Evolutionary conservation across 495 filamentous ascomycete species (phyloP), one percentile per base, ranked within the genome.

Genomic region (Penicillium robsamsonii): DNA sequence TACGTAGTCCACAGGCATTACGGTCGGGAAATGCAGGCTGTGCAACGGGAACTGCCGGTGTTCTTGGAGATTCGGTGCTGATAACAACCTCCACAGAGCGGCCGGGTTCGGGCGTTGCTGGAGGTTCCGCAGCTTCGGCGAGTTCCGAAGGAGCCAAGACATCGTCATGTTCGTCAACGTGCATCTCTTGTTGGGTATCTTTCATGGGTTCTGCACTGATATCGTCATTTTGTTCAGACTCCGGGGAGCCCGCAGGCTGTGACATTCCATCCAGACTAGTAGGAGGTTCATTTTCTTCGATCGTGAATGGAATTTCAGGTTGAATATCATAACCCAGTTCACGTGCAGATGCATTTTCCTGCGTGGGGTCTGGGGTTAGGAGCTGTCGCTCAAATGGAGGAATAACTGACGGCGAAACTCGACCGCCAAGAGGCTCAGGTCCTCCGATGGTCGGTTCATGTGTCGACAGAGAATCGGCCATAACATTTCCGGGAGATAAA

Each of bases 1-100:
- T 87, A 27, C 84, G 82, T 12, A 93, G 69, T 15, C 83, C 83
- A 11, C 72, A 69, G 17, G 70, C 68, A 53, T 70, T 46, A 18
- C 71, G 73, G 51, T 75, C 61, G 24, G 69, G 64, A 7, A 43
- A 48, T 35, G 62, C 40, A 11, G 55, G 58, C 11, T 63, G 47
- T 40, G 50, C 52, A 20, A 60, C 35, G n/a, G 60, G 18, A 17
- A 52, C 55, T n/a, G 37, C 29, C 15, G 59, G 52, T n/a, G 38
- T 25, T 41, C 48, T 25, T 5, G 46, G 35, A 7, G 27, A 13
- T 25, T 54, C 35, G 17, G 37, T 49, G n/a, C n/a, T 18, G 52
- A 40, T 50, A 48, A 62, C 15, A 35, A 17, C 43, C 25, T 44
- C 42, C 31, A 41, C n/a, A 33, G 52, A 35, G 4, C 13, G 18